phyloP scores from a whole-genome alignment of 192 early-diverging fungal species.

The Rhizophlyctis rosea region DNA sequence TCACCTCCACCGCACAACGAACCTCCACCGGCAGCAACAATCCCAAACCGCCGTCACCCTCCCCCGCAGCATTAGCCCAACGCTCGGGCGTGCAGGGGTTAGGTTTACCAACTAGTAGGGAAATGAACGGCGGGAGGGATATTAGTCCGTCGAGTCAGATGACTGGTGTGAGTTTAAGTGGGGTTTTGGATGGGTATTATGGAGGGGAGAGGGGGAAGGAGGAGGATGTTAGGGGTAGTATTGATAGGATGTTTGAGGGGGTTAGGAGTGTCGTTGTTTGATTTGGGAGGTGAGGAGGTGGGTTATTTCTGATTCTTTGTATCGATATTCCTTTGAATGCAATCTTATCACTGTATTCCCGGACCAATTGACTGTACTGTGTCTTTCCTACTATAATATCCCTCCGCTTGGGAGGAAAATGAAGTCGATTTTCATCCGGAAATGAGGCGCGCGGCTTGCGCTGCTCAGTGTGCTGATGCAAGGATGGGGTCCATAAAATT shows the following conservation, averaged over 20 bases:
- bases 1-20: neutral
- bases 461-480: too few species aligned
- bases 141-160: neutral
- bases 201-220: neutral
- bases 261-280: too few species aligned
- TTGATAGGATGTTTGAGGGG: conserved; percentile 25
- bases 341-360: too few species aligned
- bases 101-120: neutral
- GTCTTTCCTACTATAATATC: too few species aligned
- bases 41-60: neutral
- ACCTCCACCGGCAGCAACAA: neutral
- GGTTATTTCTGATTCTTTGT: too few species aligned
- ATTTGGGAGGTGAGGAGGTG: too few species aligned
- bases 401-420: too few species aligned
- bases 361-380: too few species aligned
- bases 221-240: conserved; percentile 22
- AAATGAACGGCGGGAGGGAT: neutral
- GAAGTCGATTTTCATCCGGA: too few species aligned
- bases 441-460: too few species aligned
- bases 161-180: neutral
- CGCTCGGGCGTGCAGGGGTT: neutral
- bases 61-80: neutral
- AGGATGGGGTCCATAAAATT: too few species aligned
- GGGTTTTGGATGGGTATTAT: neutral
- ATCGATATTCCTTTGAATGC: too few species aligned